Conservation (phyloP, 352 stramenopile species). For the Pythium phragmitis region DNA sequence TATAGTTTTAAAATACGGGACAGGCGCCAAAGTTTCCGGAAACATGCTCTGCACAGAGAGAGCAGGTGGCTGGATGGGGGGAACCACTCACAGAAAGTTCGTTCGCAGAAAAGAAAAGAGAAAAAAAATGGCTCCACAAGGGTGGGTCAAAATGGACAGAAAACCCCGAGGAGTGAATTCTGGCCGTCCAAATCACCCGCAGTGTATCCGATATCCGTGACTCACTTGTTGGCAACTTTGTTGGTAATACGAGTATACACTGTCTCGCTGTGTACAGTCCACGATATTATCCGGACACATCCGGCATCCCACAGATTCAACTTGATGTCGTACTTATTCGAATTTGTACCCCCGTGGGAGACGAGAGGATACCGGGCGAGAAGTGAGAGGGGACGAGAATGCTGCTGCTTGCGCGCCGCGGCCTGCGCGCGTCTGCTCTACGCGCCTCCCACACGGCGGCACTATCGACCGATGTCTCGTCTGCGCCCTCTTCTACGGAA, state of each 20-base stretch:
- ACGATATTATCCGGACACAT: slow-evolving; percentile 3
- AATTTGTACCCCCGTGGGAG: background rate
- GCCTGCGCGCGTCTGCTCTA: background rate
- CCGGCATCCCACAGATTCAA: slow-evolving; percentile 4
- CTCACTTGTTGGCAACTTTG: slow-evolving; percentile 13
- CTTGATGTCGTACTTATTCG: background rate
- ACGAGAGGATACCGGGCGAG: no score
- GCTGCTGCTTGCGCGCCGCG: slow-evolving; percentile 3
- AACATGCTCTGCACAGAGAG: slow-evolving; percentile 11
- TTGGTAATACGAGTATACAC: background rate
- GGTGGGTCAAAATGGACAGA: background rate
- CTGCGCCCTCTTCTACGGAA: background rate
- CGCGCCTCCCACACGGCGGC: background rate
- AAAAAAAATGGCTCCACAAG: background rate
- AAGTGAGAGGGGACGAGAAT: background rate
- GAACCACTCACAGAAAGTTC: slow-evolving; percentile 13
- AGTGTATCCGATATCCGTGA: background rate
- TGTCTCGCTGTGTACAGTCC: background rate
- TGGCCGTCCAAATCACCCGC: no score
- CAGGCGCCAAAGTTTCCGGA: slow-evolving; percentile 2
- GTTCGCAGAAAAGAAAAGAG: background rate
- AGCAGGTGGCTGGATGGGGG: background rate
- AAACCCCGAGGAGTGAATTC: background rate
- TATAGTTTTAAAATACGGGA: background rate
- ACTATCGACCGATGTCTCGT: background rate